phyloP scores from a whole-genome alignment of 192 early-diverging fungal species.

The Pilaira anomala region DNA sequence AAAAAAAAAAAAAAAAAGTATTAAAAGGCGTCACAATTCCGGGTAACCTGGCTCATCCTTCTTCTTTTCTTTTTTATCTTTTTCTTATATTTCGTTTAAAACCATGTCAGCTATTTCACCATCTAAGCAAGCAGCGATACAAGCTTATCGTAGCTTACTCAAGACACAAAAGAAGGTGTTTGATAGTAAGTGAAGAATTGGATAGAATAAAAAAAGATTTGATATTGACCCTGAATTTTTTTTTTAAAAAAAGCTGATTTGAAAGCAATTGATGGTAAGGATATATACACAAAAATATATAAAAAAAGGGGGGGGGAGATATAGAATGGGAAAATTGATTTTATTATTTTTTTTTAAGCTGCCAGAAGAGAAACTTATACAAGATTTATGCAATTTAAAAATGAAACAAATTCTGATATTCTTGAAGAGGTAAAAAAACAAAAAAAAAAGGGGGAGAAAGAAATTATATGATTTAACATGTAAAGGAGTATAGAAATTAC shows the following conservation, averaged over 20 bases:
- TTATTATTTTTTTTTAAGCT: slow-evolving; percentile 13
- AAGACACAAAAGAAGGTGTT: slow-evolving; percentile 31
- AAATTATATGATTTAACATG: neutral
- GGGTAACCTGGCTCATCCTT: neutral
- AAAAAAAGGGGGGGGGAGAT: no score
- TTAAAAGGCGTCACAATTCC: neutral
- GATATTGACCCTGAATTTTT: neutral
- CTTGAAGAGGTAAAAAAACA: slow-evolving; percentile 23
- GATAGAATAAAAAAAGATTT: neutral
- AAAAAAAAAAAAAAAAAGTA: neutral
- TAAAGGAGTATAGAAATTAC: slow-evolving; percentile 17
- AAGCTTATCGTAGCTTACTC: slow-evolving; percentile 28
- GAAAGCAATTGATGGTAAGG: slow-evolving; percentile 22
- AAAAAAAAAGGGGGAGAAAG: no score
- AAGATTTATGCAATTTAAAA: slow-evolving; percentile 27
- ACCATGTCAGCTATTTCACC: slow-evolving; percentile 1
- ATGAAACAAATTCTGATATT: slow-evolving; percentile 29
- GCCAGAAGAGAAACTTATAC: slow-evolving; percentile 28
- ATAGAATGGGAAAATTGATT: neutral
- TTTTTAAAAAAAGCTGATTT: slow-evolving; percentile 10
- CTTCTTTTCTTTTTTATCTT: neutral
- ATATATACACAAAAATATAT: neutral
- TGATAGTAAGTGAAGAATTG: slow-evolving; percentile 17
- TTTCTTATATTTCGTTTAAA: neutral
- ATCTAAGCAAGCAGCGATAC: slow-evolving; percentile 27